phyloP scores from a whole-genome alignment of 305 asterid genomes.

The Plantago coronopus region DNA sequence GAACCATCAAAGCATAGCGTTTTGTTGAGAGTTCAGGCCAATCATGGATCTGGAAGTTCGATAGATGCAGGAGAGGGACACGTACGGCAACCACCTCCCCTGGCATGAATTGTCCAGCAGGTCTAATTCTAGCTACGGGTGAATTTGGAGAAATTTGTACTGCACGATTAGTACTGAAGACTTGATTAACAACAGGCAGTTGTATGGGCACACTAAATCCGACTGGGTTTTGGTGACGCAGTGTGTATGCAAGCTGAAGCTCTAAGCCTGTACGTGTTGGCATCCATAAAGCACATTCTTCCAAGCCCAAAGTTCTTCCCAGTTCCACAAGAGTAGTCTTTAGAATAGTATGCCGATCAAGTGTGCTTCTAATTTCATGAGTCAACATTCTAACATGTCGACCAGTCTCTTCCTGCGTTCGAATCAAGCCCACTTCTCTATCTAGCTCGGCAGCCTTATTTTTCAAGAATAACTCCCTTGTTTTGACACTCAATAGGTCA shows the following conservation, averaged over 20 bases:
- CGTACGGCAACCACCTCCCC: conserved; percentile 99
- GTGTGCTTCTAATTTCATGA: conserved; percentile 97
- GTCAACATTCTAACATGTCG: conserved; percentile 98
- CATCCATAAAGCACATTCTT: conserved; percentile 99
- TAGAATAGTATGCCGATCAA: conserved; percentile 91
- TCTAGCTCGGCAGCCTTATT: conserved; percentile 95
- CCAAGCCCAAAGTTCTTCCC: conserved; percentile 84
- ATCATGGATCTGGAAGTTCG: conserved; percentile 87
- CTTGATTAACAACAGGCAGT: conserved; percentile 72
- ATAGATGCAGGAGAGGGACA: conserved; percentile 84
- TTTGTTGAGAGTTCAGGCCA: conserved; percentile 96
- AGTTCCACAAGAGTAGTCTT: conserved; percentile 92
- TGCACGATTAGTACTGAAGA: conserved; percentile 69
- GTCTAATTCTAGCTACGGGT: conserved; percentile 79
- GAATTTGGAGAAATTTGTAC: conserved; percentile 82
- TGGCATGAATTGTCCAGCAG: conserved; percentile 71
- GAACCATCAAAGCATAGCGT: conserved; percentile 93
- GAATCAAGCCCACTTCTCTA: conserved; percentile 97
- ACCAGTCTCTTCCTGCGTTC: conserved; percentile 97
- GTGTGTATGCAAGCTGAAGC: conserved; percentile 94
- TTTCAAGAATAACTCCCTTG: conserved; percentile 87
- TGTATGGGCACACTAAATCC: conserved; percentile 89
- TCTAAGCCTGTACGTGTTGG: conserved; percentile 90
- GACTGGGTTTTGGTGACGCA: conserved; percentile 87
- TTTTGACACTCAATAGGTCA: conserved; percentile 90